phyloP scores from a whole-genome alignment of 2,329 filamentous ascomycete genomes.

The Apiospora rasikravindrae region DNA sequence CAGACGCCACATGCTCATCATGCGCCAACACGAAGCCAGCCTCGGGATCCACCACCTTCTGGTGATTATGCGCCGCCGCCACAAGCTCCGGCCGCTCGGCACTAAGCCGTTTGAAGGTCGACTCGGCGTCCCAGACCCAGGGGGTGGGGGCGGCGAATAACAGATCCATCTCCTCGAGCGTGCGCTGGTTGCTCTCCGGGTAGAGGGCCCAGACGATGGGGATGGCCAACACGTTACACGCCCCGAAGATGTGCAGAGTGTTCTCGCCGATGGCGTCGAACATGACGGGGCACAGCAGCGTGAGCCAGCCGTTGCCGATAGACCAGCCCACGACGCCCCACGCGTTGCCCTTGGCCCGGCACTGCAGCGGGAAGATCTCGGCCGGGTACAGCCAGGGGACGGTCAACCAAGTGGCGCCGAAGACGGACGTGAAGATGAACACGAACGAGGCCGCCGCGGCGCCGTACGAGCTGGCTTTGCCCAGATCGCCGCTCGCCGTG shows the following conservation, averaged over 20 bases:
- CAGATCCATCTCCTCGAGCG: slow-evolving; percentile 76
- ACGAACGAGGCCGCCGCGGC: slow-evolving; percentile 73
- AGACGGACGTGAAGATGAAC: slow-evolving; percentile 70
- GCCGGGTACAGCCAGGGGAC: slow-evolving; percentile 57
- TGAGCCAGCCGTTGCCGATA: slow-evolving; percentile 72
- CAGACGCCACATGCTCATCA: neutral
- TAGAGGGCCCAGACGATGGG: slow-evolving; percentile 76
- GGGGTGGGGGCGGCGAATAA: slow-evolving; percentile 70
- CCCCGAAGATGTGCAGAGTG: slow-evolving; percentile 76
- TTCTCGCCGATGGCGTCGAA: slow-evolving; percentile 65
- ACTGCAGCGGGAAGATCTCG: slow-evolving; percentile 74
- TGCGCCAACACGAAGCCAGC: slow-evolving; percentile 18
- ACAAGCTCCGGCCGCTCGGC: slow-evolving; percentile 60
- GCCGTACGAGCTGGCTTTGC: slow-evolving; percentile 57
- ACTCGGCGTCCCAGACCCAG: slow-evolving; percentile 75
- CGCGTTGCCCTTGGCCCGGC: slow-evolving; percentile 76
- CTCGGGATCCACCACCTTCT: slow-evolving; percentile 37
- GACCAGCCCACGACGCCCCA: slow-evolving; percentile 79
- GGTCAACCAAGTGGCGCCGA: slow-evolving; percentile 68
- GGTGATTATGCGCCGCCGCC: slow-evolving; percentile 39
- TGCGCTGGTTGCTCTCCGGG: slow-evolving; percentile 75
- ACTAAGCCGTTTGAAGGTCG: slow-evolving; percentile 66
- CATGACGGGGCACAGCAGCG: slow-evolving; percentile 31
- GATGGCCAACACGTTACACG: slow-evolving; percentile 68
- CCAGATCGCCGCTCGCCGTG: slow-evolving; percentile 49